Conservation (phyloP, 768 basidiomycete genomes). For the Naganishia vaughanmartiniae region DNA sequence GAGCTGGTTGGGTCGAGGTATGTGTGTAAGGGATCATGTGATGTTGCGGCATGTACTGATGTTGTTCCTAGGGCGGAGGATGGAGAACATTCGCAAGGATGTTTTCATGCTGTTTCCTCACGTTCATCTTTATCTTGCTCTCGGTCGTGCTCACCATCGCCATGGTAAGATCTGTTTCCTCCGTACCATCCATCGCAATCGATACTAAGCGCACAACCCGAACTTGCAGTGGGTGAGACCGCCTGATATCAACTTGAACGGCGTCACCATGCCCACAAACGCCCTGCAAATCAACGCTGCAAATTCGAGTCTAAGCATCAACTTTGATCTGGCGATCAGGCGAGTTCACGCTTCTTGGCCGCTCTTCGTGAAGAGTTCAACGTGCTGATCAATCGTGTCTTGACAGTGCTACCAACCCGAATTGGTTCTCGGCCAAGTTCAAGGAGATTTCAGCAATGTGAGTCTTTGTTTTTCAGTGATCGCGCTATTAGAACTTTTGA, state of each 20-base stretch:
- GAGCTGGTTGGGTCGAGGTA: constrained; percentile 51
- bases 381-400: neutral
- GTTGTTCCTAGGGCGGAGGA: constrained; percentile 43
- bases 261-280: constrained; percentile 41
- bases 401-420: constrained; percentile 45
- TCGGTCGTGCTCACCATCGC: constrained; percentile 45
- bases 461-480: neutral
- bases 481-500: neutral
- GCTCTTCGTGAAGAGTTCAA: neutral
- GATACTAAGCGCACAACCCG: neutral
- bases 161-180: constrained; percentile 38
- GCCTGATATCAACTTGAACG: constrained; percentile 44
- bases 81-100: constrained; percentile 39
- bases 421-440: constrained; percentile 51
- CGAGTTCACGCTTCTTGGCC: constrained; percentile 18
- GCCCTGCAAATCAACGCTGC: constrained; percentile 41
- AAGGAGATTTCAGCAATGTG: constrained; percentile 44
- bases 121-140: constrained; percentile 41
- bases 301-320: constrained; percentile 39
- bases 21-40: too few species aligned
- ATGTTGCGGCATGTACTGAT: neutral
- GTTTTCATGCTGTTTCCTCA: constrained; percentile 46
- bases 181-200: neutral
- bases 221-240: constrained; percentile 48
- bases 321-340: constrained; percentile 45